phyloP scores from a whole-genome alignment of 2,329 filamentous ascomycete species.

The Pezicula radicicola region DNA sequence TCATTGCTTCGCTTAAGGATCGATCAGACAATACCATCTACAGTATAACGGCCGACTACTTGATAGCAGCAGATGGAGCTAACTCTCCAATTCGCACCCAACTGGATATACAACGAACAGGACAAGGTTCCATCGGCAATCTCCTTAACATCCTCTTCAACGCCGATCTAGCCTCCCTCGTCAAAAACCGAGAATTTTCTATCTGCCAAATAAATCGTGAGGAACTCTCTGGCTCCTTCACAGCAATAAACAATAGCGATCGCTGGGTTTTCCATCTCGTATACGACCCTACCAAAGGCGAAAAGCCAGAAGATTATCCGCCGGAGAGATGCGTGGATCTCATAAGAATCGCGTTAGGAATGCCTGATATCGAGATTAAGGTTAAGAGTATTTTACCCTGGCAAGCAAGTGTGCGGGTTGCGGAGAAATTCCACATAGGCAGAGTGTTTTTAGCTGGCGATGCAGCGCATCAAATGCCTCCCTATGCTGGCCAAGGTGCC shows the following conservation, averaged over 20 bases:
- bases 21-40: conserved; percentile 1
- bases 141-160: conserved; percentile 34
- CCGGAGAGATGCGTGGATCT: conserved; percentile 17
- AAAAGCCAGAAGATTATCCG: conserved; percentile 16
- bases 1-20: conserved; percentile 23
- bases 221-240: conserved; percentile 15
- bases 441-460: conserved; percentile 43
- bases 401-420: conserved; percentile 28
- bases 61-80: conserved; percentile 37
- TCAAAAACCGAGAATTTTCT: conserved; percentile 28
- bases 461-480: conserved; percentile 45
- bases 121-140: conserved; percentile 27
- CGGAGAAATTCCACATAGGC: conserved; percentile 22
- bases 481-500: conserved; percentile 40
- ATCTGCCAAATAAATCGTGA: conserved; percentile 28
- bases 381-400: conserved; percentile 32
- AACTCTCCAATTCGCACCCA: conserved; percentile 23
- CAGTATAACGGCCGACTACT: conserved; percentile 29
- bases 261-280: conserved; percentile 26
- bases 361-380: conserved; percentile 24
- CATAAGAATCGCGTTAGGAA: conserved; percentile 28
- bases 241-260: conserved; percentile 24
- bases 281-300: conserved; percentile 18
- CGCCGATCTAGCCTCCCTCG: conserved; percentile 24
- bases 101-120: conserved; percentile 26